Percentiles rank a stretch among this genome's conserved stretches.
Conservation (phyloP, 2,329 filamentous ascomycete species). For the Hypoxylon sp. region DNA sequence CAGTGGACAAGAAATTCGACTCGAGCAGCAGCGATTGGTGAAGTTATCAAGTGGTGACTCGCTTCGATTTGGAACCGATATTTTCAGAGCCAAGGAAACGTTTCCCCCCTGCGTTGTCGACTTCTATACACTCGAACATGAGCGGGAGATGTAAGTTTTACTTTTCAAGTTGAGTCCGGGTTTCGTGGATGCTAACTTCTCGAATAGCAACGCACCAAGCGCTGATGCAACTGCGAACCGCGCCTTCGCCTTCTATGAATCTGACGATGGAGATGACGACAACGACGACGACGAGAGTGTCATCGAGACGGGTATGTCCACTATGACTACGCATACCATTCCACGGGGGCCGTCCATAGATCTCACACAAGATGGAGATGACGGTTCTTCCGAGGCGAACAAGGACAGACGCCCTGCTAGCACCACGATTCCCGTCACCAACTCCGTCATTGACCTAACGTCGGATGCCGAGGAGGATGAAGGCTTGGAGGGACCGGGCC, state of each 20-base stretch:
- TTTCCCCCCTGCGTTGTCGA: constrained; percentile 56
- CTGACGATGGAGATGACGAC: constrained; percentile 54
- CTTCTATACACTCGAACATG: constrained; percentile 49
- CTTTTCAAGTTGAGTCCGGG: neutral
- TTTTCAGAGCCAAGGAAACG: constrained; percentile 52
- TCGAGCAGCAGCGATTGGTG: constrained; percentile 37
- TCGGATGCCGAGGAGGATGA: constrained; percentile 38
- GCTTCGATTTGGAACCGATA: constrained; percentile 56
- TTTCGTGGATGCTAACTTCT: constrained; percentile 23
- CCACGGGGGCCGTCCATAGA: constrained; percentile 37
- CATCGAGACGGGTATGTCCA: constrained; percentile 23
- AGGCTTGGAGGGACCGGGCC: too few species aligned
- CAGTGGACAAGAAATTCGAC: constrained; percentile 36
- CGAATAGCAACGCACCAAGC: constrained; percentile 14
- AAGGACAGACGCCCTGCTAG: constrained; percentile 11
- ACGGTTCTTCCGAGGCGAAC: neutral
- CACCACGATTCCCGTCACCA: constrained; percentile 8
- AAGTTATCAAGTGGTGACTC: constrained; percentile 52
- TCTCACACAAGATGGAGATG: constrained; percentile 38
- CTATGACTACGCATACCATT: neutral
- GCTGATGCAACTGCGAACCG: constrained; percentile 40
- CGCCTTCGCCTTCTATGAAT: constrained; percentile 58
- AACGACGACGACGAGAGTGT: constrained; percentile 34
- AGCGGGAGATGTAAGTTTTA: constrained; percentile 36
- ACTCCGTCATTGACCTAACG: constrained; percentile 44